Percentiles rank a stretch among this genome's conserved stretches.
These are phyloP conservation scores for Peniophora sp. DNA, from an alignment of 1,284 basidiomycete species.

Conservation along the genomic window DNA sequence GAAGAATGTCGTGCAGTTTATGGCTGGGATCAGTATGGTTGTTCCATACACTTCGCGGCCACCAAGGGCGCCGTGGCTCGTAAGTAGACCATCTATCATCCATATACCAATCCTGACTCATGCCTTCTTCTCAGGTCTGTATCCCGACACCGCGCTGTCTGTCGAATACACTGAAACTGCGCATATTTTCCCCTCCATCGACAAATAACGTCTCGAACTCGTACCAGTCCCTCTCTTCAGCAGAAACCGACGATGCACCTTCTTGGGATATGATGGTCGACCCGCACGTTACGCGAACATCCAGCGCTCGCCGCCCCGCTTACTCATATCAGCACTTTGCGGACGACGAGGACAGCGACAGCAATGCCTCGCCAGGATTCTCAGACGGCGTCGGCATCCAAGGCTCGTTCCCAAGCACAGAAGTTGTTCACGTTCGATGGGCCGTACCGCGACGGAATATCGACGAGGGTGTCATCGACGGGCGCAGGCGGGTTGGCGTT, in stretches of 20 bases:
- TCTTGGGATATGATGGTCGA: slow-evolving; percentile 73
- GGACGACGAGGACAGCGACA: slow-evolving; percentile 75
- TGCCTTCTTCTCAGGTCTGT: slow-evolving; percentile 40
- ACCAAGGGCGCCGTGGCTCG: slow-evolving; percentile 62
- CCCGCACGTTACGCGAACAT: slow-evolving; percentile 57
- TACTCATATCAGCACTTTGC: slow-evolving; percentile 62
- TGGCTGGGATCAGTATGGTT: slow-evolving; percentile 70
- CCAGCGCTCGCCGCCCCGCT: slow-evolving; percentile 41
- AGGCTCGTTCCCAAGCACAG: slow-evolving; percentile 71
- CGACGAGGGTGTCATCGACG: slow-evolving; percentile 38
- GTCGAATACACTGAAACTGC: slow-evolving; percentile 64
- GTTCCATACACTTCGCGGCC: slow-evolving; percentile 62
- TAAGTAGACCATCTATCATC: slow-evolving; percentile 24
- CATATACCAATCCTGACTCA: slow-evolving; percentile 1
- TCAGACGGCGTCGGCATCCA: slow-evolving; percentile 60
- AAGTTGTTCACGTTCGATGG: slow-evolving; percentile 69
- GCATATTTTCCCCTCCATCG: slow-evolving; percentile 53
- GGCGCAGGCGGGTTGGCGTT: slow-evolving; percentile 58
- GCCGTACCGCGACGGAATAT: slow-evolving; percentile 53
- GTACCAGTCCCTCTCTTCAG: slow-evolving; percentile 64
- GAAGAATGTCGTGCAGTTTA: slow-evolving; percentile 53
- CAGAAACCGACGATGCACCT: slow-evolving; percentile 50
- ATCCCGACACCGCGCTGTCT: slow-evolving; percentile 71
- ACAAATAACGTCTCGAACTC: slow-evolving; percentile 46
- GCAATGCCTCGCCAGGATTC: slow-evolving; percentile 43